Conservation (phyloP, 352 stramenopile genomes). For the Globisporangium uncinulatum region DNA sequence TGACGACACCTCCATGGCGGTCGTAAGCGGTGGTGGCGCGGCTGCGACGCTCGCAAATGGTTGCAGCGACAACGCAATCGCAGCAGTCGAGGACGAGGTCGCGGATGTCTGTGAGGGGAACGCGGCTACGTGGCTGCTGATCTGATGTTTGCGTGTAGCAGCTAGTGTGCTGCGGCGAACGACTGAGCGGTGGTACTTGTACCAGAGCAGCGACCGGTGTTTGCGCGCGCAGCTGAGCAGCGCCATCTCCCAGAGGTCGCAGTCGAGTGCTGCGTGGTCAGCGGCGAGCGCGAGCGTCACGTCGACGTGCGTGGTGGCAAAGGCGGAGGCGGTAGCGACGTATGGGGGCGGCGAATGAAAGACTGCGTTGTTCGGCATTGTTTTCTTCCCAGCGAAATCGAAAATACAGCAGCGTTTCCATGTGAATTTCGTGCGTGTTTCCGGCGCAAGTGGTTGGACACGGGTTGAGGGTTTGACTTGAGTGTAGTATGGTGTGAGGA, state of each 20-base stretch:
- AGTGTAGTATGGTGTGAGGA: too few species aligned
- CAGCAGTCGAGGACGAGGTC: too few species aligned
- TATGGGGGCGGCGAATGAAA: neutral
- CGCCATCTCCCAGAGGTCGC: constrained; percentile 53
- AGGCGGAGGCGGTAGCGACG: neutral
- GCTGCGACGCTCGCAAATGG: neutral
- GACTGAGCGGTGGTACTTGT: constrained; percentile 31
- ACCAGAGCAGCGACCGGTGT: constrained; percentile 44
- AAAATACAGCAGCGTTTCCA: too few species aligned
- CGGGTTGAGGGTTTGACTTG: too few species aligned
- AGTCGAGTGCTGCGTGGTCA: constrained; percentile 31
- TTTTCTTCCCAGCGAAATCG: neutral
- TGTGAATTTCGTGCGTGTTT: too few species aligned
- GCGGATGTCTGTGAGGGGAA: too few species aligned
- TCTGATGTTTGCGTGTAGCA: constrained; percentile 5
- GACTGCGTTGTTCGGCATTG: too few species aligned
- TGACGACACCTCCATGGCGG: too few species aligned
- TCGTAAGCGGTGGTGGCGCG: neutral
- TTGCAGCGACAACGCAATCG: too few species aligned
- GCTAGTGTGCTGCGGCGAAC: constrained; percentile 25
- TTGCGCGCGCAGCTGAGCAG: constrained; percentile 46
- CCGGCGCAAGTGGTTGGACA: too few species aligned
- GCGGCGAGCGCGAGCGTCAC: neutral
- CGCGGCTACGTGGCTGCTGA: neutral
- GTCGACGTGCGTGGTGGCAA: neutral